phyloP scores from a whole-genome alignment of 345 rosid species.

The Syzygium oleosum region DNA sequence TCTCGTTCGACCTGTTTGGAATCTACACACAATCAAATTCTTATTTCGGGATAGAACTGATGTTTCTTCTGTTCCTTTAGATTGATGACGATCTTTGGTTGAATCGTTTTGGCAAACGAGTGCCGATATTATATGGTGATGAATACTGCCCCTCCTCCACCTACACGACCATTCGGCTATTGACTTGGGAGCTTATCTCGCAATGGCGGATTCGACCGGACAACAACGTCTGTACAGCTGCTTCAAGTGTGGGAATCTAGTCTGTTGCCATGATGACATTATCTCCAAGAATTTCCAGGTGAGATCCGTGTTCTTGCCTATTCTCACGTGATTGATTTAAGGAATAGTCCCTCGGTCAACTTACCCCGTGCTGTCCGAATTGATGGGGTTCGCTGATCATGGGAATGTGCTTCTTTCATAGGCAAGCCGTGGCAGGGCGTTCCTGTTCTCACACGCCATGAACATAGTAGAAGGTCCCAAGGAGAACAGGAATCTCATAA shows the following conservation, averaged over 20 bases:
- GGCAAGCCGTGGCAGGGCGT: conserved; percentile 18
- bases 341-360: background rate
- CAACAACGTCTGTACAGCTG: conserved; percentile 28
- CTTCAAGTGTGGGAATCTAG: conserved; percentile 25
- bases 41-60: background rate
- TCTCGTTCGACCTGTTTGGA: background rate
- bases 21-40: background rate
- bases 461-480: conserved; percentile 13
- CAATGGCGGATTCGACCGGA: conserved; percentile 3
- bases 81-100: background rate
- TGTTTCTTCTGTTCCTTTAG: background rate
- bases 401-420: background rate
- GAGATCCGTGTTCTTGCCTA: background rate
- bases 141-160: background rate
- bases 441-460: conserved; percentile 17
- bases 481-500: conserved; percentile 14
- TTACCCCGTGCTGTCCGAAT: background rate
- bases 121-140: background rate
- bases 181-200: background rate
- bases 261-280: conserved; percentile 33
- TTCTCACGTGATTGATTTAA: background rate
- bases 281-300: conserved; percentile 37
- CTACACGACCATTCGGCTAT: background rate
- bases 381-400: background rate
- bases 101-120: background rate